Evolutionary conservation across 495 filamentous ascomycete genomes (phyloP).

Genomic region (Chaetomidium leptoderma): DNA sequence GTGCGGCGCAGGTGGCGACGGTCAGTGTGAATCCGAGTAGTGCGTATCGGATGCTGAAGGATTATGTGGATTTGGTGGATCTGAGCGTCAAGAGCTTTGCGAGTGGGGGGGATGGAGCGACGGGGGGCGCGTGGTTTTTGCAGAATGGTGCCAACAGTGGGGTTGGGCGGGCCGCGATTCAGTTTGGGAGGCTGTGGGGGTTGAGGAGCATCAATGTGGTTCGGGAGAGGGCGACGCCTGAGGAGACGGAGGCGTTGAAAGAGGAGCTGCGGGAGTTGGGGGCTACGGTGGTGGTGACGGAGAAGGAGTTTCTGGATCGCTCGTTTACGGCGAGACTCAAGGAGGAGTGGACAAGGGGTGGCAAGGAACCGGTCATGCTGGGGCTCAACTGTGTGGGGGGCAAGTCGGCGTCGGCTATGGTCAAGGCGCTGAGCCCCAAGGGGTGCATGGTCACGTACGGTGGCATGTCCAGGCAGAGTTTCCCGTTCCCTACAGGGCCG

Average conservation of each 20-base stretch:
- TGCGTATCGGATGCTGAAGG: conserved; percentile 85
- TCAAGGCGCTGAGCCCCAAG: conserved; percentile 58
- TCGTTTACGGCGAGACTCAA: conserved; percentile 60
- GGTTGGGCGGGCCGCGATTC: conserved; percentile 83
- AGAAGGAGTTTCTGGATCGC: conserved; percentile 59
- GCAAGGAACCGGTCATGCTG: conserved; percentile 62
- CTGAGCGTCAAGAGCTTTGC: conserved; percentile 32
- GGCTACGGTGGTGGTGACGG: conserved; percentile 77
- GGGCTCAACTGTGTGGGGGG: conserved; percentile 96
- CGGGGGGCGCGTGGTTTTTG: conserved; percentile 78
- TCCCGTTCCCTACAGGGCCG: conserved; percentile 68
- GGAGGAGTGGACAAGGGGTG: conserved; percentile 61
- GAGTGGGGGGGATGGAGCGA: conserved; percentile 18
- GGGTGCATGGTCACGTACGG: conserved; percentile 89
- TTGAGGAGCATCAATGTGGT: conserved; percentile 83
- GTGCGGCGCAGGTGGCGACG: conserved; percentile 70
- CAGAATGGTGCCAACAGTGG: conserved; percentile 96
- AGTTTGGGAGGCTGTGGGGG: conserved; percentile 78
- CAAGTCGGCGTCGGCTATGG: conserved; percentile 67
- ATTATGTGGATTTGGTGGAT: conserved; percentile 58
- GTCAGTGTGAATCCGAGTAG: conserved; percentile 89
- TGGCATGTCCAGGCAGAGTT: conserved; percentile 83
- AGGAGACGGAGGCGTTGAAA: conserved; percentile 63
- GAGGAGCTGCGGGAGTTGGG: conserved; percentile 66
- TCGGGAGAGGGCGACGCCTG: conserved; percentile 57